Conservation (phyloP, 148 eudicot genomes). For the Camellia japonica region DNA sequence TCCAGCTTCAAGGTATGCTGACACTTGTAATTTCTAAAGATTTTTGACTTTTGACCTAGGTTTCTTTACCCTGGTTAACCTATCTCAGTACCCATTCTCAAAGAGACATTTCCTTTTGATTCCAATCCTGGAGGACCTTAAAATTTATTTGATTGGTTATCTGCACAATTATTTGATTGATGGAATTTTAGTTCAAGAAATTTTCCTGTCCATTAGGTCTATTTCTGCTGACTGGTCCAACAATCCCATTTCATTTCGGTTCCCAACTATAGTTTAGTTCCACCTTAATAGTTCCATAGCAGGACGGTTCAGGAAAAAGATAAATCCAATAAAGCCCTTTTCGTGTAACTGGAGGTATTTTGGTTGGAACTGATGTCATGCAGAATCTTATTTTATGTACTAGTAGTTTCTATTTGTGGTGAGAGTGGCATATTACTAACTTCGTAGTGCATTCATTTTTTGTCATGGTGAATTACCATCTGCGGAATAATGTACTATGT, state of each 20-base stretch:
- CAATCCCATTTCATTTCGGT: neutral
- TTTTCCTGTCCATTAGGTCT: neutral
- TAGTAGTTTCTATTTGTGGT: neutral
- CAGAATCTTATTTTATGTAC: neutral
- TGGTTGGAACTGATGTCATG: neutral
- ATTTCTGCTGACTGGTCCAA: neutral
- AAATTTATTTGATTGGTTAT: neutral
- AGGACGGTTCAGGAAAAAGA: neutral
- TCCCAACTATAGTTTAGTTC: neutral
- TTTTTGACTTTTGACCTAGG: neutral
- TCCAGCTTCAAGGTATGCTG: conserved; percentile 89
- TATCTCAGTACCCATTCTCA: neutral
- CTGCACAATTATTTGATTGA: neutral
- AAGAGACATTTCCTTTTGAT: neutral
- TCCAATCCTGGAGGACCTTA: neutral
- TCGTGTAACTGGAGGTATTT: neutral
- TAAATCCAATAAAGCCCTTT: neutral
- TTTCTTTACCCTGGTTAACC: neutral
- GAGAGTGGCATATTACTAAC: neutral
- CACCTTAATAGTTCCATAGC: neutral
- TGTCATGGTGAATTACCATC: neutral
- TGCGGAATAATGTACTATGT: neutral
- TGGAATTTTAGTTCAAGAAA: neutral
- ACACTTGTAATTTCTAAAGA: conserved; percentile 5
- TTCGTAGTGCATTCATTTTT: neutral